Percentiles rank a stretch among this genome's conserved stretches.
phyloP scores from a whole-genome alignment of 441 rosid species.

The Brassica balearica region DNA sequence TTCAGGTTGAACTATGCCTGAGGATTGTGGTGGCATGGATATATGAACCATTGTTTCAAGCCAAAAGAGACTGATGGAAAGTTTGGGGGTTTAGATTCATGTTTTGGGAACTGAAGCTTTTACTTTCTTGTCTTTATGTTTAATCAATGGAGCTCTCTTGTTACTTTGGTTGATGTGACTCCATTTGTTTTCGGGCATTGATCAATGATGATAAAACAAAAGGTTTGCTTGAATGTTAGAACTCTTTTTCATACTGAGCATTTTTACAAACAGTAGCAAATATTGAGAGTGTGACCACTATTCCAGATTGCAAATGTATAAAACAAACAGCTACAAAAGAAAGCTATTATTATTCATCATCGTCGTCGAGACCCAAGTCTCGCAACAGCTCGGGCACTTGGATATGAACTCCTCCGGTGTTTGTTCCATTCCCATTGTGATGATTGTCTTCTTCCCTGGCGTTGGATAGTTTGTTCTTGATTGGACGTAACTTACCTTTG shows the following conservation, averaged over 20 bases:
- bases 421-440: conserved; percentile 26
- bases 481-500: conserved; percentile 27
- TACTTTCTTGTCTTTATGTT: conserved; percentile 11
- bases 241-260: background rate
- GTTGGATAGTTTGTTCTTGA: conserved; percentile 26
- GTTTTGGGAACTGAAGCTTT: conserved; percentile 29
- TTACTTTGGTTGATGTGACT: conserved; percentile 35
- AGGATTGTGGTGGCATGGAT: conserved; percentile 37
- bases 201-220: conserved; percentile 17
- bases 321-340: background rate
- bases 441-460: conserved; percentile 12
- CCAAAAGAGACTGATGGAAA: conserved; percentile 4
- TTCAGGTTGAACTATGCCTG: conserved; percentile 99
- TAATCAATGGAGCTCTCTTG: conserved; percentile 27
- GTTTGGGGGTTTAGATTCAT: conserved; percentile 14
- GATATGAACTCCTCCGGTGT: conserved; percentile 41
- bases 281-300: background rate
- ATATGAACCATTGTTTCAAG: conserved; percentile 15
- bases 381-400: conserved; percentile 58
- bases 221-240: background rate
- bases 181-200: conserved; percentile 25
- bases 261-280: background rate
- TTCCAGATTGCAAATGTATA: conserved; percentile 4
- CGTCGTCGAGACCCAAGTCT: conserved; percentile 16
- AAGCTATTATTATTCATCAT: conserved; percentile 27